Evolutionary conservation across 306 rosid genomes (phyloP), one percentile per base, ranked within the genome.

Genomic region (Erythrophleum fordii): DNA sequence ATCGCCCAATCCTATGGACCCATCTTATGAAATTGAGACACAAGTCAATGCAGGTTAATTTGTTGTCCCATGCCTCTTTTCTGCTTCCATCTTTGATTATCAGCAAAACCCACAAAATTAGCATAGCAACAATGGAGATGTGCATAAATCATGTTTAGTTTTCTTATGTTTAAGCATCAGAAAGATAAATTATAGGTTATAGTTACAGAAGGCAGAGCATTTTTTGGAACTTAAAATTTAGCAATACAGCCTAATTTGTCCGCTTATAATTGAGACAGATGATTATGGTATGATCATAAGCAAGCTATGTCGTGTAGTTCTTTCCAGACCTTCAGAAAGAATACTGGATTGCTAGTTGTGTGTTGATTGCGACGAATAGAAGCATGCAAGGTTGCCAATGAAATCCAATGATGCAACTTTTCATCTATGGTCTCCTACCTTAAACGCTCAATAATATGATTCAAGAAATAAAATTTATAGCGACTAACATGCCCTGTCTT

Each of bases 351-450:
- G 16, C 23, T 31, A 62, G 69, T 12, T n/a, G 14, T 35, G 6
- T 18, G 71, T 18, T 67, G 18, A 39, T 42, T 68, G 73, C 53
- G n/a, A 68, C 53, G 5, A 20, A 5, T 23, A 41, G 20, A 68
- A 42, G 73, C 53, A 68, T 23, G 73, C 53, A 68, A 7, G 12
- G n/a, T 37, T 66, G 49, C 48, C 72, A 17, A 65, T 37, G 44
- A 65, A 18, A 34, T 65, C 48, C 7, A n/a, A 65, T 18, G 22
- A 12, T n/a, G 26, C 48, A 68, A 68, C 73, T 68, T 68, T 68
- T 68, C 34, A 68, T 41, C n/a, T 13, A 41, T 68, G 73, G 53
- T 68, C 35, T 45, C 73, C 73, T 42, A 20, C 29, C 35, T 68
- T 68, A 31, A 39, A 66, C 17, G 39, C 72, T 67, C 72, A 37